phyloP scores from a whole-genome alignment of 2,329 filamentous ascomycete species.

The Paradendryphiella salina region DNA sequence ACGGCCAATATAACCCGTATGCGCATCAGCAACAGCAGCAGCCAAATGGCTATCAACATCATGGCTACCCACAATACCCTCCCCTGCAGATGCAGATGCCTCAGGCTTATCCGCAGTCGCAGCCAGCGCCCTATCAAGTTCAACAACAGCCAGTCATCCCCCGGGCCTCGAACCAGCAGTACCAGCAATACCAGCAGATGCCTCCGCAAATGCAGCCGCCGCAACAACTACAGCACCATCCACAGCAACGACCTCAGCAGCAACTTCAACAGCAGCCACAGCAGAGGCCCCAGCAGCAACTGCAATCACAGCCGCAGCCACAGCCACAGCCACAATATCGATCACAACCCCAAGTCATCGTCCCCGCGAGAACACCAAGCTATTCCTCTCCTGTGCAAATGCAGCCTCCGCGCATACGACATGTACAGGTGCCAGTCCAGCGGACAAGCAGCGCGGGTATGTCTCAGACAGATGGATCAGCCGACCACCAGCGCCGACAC shows the following conservation, averaged over 20 bases:
- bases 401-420: conserved; percentile 34
- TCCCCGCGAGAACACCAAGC: conserved; percentile 28
- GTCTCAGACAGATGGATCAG: conserved; percentile 21
- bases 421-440: conserved; percentile 36
- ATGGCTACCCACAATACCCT: conserved; percentile 22
- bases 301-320: conserved; percentile 12
- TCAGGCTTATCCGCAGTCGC: conserved; percentile 21
- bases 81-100: conserved; percentile 8
- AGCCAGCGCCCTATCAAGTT: conserved; percentile 24
- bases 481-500: conserved; percentile 20
- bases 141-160: conserved; percentile 14
- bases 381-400: conserved; percentile 31
- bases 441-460: conserved; percentile 21
- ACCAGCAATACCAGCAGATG: conserved; percentile 31
- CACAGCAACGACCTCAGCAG: conserved; percentile 9
- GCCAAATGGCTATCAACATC: conserved; percentile 35
- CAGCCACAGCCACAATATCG: conserved; percentile 20
- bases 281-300: conserved; percentile 28
- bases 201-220: conserved; percentile 16
- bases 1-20: conserved; percentile 39
- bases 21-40: conserved; percentile 30
- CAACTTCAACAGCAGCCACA: conserved; percentile 17
- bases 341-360: conserved; percentile 35
- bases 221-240: conserved; percentile 27
- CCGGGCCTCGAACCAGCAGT: conserved; percentile 31